Conservation (phyloP, 176 grass and related monocot species). For the Dactylis glomerata region DNA sequence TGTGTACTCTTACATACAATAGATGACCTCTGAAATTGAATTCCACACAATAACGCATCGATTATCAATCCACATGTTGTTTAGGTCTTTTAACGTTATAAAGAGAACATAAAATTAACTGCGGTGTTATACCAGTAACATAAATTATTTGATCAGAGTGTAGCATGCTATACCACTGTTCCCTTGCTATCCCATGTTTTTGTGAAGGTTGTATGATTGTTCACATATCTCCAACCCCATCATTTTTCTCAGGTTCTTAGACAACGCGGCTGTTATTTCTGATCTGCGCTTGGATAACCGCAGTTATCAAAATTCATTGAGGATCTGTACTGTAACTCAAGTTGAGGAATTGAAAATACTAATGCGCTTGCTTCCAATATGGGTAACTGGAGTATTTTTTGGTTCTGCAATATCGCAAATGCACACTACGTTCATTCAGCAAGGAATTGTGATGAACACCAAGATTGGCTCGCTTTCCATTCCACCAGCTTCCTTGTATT, state of each 20-base stretch:
- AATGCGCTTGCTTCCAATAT: conserved; percentile 73
- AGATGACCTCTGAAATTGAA: not conserved
- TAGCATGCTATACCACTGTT: not conserved
- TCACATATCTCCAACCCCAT: conserved; percentile 7
- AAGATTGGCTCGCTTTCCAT: conserved; percentile 50
- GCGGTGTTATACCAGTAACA: not conserved
- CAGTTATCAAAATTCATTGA: conserved; percentile 37
- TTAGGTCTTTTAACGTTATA: conserved; percentile 8
- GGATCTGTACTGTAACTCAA: conserved; percentile 59
- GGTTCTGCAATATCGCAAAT: conserved; percentile 58
- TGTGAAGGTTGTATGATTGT: not conserved
- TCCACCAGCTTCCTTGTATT: conserved; percentile 70
- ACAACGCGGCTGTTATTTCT: conserved; percentile 74
- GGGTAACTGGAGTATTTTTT: conserved; percentile 65
- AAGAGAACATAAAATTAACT: not conserved
- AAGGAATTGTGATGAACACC: conserved; percentile 73
- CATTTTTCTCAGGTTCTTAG: conserved; percentile 54
- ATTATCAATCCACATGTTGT: not conserved
- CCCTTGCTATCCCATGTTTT: conserved; percentile 2
- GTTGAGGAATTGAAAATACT: conserved; percentile 87
- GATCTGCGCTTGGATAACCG: conserved; percentile 33
- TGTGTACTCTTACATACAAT: not conserved
- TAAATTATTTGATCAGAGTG: not conserved
- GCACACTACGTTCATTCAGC: conserved; percentile 88
- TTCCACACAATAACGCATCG: not conserved